Evolutionary conservation across 805 yeast genomes (phyloP).

Genomic region (Kodamaea nitidulidarum): DNA sequence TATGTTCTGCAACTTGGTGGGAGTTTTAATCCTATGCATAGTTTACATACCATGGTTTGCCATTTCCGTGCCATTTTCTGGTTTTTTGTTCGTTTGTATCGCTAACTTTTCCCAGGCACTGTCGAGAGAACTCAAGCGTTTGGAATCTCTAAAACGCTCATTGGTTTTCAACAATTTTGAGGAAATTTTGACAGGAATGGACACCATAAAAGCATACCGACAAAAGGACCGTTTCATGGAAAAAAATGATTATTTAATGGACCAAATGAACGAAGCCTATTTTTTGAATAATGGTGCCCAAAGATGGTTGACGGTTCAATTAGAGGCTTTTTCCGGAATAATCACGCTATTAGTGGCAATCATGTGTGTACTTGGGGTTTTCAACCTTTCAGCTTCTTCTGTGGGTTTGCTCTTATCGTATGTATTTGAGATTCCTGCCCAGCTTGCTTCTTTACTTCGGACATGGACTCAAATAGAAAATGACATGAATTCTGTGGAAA

Average conservation of each 20-base stretch:
- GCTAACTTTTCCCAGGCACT: conserved; percentile 64
- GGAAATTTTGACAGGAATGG: conserved; percentile 64
- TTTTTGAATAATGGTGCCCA: conserved; percentile 61
- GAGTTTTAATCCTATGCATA: conserved; percentile 60
- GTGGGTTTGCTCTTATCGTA: conserved; percentile 68
- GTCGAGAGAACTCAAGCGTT: conserved; percentile 69
- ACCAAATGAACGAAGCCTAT: conserved; percentile 66
- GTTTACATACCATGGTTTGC: conserved; percentile 76
- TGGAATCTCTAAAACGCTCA: conserved; percentile 70
- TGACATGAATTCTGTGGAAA: conserved; percentile 72
- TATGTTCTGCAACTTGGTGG: conserved; percentile 51
- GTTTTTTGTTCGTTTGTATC: conserved; percentile 38
- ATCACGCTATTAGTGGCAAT: conserved; percentile 53
- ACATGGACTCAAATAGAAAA: conserved; percentile 70
- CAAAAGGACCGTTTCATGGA: conserved; percentile 44
- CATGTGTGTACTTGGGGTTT: conserved; percentile 57
- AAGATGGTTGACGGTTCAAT: conserved; percentile 65
- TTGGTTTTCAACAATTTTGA: conserved; percentile 67
- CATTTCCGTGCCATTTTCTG: conserved; percentile 55
- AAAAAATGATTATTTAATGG: conserved; percentile 44
- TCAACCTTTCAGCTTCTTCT: conserved; percentile 56
- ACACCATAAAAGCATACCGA: conserved; percentile 59
- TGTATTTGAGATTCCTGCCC: conserved; percentile 50
- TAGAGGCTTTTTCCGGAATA: conserved; percentile 51
- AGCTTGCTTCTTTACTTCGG: conserved; percentile 57